These are phyloP conservation scores for Microthlaspi erraticum DNA, from an alignment of 345 rosid genomes.

Conservation along the genomic window DNA sequence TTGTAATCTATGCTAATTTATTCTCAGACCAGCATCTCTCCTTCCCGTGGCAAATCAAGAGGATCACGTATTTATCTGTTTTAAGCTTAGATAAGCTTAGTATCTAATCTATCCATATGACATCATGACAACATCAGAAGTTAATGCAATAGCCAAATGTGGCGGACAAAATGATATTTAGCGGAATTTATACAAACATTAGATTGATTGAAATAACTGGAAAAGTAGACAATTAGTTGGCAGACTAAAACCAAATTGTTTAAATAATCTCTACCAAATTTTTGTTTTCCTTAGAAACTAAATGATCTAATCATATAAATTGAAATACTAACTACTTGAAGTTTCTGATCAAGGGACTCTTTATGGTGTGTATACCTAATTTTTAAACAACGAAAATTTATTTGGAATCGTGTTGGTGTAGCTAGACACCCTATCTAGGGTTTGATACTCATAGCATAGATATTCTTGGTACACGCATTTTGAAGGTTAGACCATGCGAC, in stretches of 20 bases:
- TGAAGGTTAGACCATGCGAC: not conserved
- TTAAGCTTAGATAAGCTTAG: conserved; percentile 18
- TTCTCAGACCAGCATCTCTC: conserved; percentile 12
- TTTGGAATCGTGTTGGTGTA: conserved; percentile 1
- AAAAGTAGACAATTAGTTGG: not conserved
- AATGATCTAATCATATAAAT: too few species aligned
- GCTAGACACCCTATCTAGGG: not conserved
- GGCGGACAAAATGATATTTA: not conserved
- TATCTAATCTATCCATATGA: conserved; percentile 15
- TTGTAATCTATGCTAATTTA: not conserved
- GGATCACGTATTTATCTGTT: conserved; percentile 21
- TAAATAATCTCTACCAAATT: not conserved
- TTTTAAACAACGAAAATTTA: not conserved
- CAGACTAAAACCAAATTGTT: not conserved
- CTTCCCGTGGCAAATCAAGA: conserved; percentile 13
- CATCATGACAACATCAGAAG: conserved; percentile 10
- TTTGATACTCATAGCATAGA: conserved; percentile 8
- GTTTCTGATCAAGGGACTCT: too few species aligned
- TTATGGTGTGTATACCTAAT: not conserved
- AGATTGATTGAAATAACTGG: not conserved
- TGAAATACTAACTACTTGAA: too few species aligned
- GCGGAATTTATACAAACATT: not conserved
- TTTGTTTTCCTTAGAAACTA: not conserved
- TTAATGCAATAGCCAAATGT: conserved; percentile 22
- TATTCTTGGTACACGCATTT: not conserved